These are phyloP conservation scores for Fusarium heterosporum DNA, from an alignment of 2,329 filamentous ascomycete species.

Conservation along the genomic window DNA sequence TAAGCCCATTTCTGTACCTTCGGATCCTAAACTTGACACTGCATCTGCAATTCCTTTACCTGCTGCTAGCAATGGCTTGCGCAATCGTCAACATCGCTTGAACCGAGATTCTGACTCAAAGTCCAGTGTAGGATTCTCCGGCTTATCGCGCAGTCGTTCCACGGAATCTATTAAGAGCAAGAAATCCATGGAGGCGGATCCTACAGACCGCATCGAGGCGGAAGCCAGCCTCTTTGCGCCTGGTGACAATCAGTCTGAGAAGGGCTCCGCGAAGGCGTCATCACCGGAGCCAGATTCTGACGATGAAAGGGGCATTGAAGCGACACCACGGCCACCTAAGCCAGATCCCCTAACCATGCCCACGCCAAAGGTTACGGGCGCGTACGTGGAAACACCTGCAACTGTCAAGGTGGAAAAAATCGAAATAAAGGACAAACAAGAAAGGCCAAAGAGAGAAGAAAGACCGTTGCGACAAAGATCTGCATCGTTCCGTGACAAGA, in stretches of 20 bases:
- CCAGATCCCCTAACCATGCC: constrained; percentile 61
- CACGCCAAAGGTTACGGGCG: constrained; percentile 66
- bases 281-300: constrained; percentile 55
- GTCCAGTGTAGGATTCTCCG: constrained; percentile 61
- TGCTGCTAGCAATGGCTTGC: constrained; percentile 31
- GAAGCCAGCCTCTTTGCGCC: constrained; percentile 69
- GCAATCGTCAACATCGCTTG: constrained; percentile 20
- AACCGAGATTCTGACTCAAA: constrained; percentile 47
- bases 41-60: constrained; percentile 32
- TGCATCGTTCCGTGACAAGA: constrained; percentile 44
- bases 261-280: constrained; percentile 63
- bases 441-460: constrained; percentile 33
- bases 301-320: constrained; percentile 51
- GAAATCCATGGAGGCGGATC: constrained; percentile 62
- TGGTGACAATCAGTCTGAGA: constrained; percentile 66
- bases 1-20: constrained; percentile 15
- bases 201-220: constrained; percentile 66
- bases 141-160: constrained; percentile 58
- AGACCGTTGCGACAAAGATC: constrained; percentile 28
- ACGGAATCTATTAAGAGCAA: constrained; percentile 62
- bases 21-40: constrained; percentile 33
- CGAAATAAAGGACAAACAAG: constrained; percentile 36
- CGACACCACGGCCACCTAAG: constrained; percentile 61
- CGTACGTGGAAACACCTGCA: constrained; percentile 68
- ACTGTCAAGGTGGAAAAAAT: constrained; percentile 56